Evolutionary conservation across 2,329 filamentous ascomycete genomes (phyloP).

Genomic region (Myriosclerotinia scirpicola): DNA sequence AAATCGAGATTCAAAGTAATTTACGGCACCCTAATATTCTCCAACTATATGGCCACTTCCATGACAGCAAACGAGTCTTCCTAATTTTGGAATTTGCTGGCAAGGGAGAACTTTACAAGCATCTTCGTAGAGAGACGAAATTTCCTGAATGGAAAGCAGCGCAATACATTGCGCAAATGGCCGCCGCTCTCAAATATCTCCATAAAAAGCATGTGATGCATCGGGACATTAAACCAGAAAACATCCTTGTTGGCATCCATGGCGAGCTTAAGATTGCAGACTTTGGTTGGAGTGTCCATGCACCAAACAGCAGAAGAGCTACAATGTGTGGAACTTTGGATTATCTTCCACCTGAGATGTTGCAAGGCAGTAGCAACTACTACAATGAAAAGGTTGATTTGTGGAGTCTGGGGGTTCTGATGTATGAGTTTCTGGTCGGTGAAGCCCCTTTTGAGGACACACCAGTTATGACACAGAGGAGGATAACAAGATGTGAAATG

Average conservation of each 20-base stretch:
- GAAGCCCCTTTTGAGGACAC: constrained; percentile 97
- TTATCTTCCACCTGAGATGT: constrained; percentile 97
- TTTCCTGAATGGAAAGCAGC: constrained; percentile 73
- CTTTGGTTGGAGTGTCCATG: constrained; percentile 98
- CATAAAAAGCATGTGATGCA: constrained; percentile 98
- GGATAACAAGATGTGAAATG: constrained; percentile 90
- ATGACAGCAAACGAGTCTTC: constrained; percentile 72
- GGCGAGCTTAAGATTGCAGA: constrained; percentile 98
- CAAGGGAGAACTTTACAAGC: constrained; percentile 72
- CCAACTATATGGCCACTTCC: constrained; percentile 69
- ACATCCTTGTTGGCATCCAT: constrained; percentile 93
- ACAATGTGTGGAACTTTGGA: constrained; percentile 98
- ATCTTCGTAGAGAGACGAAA: constrained; percentile 64
- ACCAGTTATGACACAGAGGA: constrained; percentile 86
- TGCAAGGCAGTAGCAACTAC: constrained; percentile 82
- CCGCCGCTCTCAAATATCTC: constrained; percentile 81
- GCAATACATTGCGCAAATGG: constrained; percentile 74
- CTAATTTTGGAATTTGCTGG: constrained; percentile 72
- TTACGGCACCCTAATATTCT: constrained; percentile 71
- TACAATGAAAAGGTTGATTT: constrained; percentile 96
- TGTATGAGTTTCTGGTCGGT: constrained; percentile 93
- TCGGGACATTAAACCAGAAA: constrained; percentile 96
- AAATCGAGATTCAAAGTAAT: constrained; percentile 75
- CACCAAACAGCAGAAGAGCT: constrained; percentile 87
- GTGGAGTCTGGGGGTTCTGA: constrained; percentile 93